Evolutionary conservation across 2,329 filamentous ascomycete species (phyloP).

Genomic region (Thelonectria discophora): DNA sequence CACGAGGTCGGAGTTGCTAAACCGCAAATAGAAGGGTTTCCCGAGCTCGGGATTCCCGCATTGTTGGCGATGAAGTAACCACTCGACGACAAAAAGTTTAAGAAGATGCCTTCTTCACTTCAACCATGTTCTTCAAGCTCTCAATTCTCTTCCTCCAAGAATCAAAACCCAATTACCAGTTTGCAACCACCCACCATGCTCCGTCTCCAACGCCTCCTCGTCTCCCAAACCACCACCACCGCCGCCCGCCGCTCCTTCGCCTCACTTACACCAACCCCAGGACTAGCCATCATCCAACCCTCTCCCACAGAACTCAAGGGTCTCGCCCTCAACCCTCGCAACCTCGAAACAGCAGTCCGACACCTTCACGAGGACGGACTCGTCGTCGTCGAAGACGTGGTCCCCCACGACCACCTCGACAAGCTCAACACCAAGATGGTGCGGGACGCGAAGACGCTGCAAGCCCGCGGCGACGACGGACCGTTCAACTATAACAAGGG

Average conservation of each 20-base stretch:
- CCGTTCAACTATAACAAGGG: conserved; percentile 71
- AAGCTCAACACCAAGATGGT: conserved; percentile 67
- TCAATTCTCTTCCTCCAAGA: neutral
- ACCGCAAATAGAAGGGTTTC: conserved; percentile 30
- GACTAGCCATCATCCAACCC: conserved; percentile 43
- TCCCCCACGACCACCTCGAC: conserved; percentile 62
- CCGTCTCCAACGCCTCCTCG: conserved; percentile 3
- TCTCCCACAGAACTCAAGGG: conserved; percentile 53
- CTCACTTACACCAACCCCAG: conserved; percentile 9
- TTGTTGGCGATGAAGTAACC: neutral
- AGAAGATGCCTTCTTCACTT: conserved; percentile 1
- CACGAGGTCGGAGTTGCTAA: neutral
- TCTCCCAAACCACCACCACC: conserved; percentile 10
- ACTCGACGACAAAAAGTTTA: conserved; percentile 21
- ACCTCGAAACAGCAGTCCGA: conserved; percentile 64
- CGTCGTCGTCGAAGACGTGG: conserved; percentile 63
- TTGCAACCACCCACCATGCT: conserved; percentile 15
- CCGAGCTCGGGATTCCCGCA: conserved; percentile 41
- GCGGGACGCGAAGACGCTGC: conserved; percentile 62
- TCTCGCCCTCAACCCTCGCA: conserved; percentile 54
- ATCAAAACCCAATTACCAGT: no score
- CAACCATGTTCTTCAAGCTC: neutral
- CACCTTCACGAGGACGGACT: conserved; percentile 63
- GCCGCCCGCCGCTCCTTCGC: conserved; percentile 23
- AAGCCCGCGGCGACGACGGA: conserved; percentile 60